These are phyloP conservation scores for Suillus cothurnatus DNA, from an alignment of 768 basidiomycete species.

Conservation along the genomic window DNA sequence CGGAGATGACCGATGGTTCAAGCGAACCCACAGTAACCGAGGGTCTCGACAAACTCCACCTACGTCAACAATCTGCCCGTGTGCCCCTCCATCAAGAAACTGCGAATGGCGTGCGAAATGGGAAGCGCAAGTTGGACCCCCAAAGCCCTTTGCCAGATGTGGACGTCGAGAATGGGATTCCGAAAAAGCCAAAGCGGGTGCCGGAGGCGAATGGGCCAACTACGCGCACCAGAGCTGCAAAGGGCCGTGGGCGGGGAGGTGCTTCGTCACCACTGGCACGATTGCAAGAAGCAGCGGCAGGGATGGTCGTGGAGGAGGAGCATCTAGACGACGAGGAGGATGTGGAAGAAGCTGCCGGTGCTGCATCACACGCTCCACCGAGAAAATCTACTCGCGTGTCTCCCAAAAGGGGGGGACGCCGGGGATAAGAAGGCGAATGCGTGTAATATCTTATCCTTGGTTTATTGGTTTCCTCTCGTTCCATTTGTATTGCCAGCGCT, in stretches of 20 bases:
- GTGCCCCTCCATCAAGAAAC: slow-evolving; percentile 33
- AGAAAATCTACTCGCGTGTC: slow-evolving; percentile 1
- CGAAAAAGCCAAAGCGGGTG: slow-evolving; percentile 26
- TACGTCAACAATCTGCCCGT: slow-evolving; percentile 27
- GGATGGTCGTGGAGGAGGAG: slow-evolving; percentile 30
- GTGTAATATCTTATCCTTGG: slow-evolving; percentile 1
- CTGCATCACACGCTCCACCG: background rate
- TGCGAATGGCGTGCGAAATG: slow-evolving; percentile 30
- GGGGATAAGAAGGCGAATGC: background rate
- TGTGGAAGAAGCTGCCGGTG: background rate
- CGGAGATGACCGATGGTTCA: slow-evolving; percentile 17
- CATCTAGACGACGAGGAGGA: slow-evolving; percentile 27
- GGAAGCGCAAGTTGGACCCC: slow-evolving; percentile 40
- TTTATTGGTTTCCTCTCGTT: background rate
- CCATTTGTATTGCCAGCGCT: background rate
- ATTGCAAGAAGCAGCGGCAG: slow-evolving; percentile 28
- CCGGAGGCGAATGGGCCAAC: slow-evolving; percentile 21
- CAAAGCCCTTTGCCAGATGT: slow-evolving; percentile 29
- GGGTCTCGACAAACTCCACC: slow-evolving; percentile 35
- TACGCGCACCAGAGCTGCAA: slow-evolving; percentile 11
- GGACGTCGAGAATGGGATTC: slow-evolving; percentile 13
- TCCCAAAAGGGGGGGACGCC: background rate
- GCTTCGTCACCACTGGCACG: slow-evolving; percentile 18
- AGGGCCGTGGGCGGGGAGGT: slow-evolving; percentile 23
- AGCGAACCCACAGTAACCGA: slow-evolving; percentile 32